phyloP scores from a whole-genome alignment of 768 basidiomycete species.

The Lactarius evosmus region DNA sequence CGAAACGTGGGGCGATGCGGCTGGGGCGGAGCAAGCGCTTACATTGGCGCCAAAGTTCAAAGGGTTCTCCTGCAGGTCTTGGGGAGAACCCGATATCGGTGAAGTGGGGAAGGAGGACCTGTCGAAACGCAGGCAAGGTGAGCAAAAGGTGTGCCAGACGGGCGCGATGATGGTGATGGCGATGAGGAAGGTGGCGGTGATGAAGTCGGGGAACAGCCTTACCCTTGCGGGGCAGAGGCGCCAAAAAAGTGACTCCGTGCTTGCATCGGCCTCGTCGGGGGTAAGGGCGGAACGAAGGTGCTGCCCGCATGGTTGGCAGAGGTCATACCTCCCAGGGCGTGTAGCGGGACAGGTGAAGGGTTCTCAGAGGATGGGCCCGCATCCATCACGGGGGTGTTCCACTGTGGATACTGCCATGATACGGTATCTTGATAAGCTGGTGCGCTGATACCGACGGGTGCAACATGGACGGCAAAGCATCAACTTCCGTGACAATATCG shows the following conservation, averaged over 20 bases:
- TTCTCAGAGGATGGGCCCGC: conserved; percentile 8
- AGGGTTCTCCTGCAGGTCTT: conserved; percentile 6
- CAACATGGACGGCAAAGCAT: background rate
- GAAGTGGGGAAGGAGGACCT: conserved; percentile 16
- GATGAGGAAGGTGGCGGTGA: background rate
- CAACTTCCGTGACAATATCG: background rate
- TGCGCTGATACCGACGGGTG: conserved; percentile 1
- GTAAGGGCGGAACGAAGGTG: conserved; percentile 7
- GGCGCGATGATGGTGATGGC: background rate
- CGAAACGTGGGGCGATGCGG: conserved; percentile 6
- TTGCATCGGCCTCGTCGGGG: conserved; percentile 10
- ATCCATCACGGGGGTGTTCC: conserved; percentile 15
- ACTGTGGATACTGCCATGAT: conserved; percentile 14
- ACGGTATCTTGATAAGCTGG: conserved; percentile 15
- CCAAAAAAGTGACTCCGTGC: conserved; percentile 3
- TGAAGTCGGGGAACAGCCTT: conserved; percentile 7
- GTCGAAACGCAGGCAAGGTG: background rate
- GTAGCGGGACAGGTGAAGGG: conserved; percentile 3
- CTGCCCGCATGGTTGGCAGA: conserved; percentile 16
- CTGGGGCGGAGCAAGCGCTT: conserved; percentile 1
- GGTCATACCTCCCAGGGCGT: conserved; percentile 15
- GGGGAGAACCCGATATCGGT: conserved; percentile 8
- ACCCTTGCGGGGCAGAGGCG: background rate
- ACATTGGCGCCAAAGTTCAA: conserved; percentile 10
- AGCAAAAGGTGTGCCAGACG: background rate